Evolutionary conservation across 2,329 filamentous ascomycete genomes (phyloP).

Genomic region (Hypocrella siamensis): DNA sequence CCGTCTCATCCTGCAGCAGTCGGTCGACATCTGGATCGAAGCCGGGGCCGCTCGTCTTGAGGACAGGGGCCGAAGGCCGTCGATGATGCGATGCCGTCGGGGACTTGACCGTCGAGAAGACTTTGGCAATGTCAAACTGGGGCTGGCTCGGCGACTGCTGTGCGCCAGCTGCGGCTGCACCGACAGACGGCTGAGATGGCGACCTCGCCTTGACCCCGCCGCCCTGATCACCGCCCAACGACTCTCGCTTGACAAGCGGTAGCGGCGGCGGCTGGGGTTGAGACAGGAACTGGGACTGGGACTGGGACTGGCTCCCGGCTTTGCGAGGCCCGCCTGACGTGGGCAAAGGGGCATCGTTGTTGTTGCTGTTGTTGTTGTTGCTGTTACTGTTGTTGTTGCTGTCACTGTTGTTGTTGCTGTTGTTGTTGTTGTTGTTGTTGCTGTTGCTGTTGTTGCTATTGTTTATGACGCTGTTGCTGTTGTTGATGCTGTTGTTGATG

Average conservation of each 20-base stretch:
- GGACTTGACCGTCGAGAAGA: slow-evolving; percentile 71
- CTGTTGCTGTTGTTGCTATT: background rate
- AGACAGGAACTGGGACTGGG: background rate
- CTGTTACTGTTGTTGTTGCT: background rate
- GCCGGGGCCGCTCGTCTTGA: slow-evolving; percentile 38
- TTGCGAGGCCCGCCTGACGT: slow-evolving; percentile 6
- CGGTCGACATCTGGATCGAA: slow-evolving; percentile 84
- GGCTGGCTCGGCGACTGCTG: slow-evolving; percentile 36
- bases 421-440: background rate
- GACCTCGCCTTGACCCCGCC: slow-evolving; percentile 17
- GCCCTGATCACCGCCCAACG: slow-evolving; percentile 12
- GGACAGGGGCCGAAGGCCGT: slow-evolving; percentile 30
- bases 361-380: background rate
- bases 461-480: no score
- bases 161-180: slow-evolving; percentile 24
- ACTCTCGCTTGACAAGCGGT: slow-evolving; percentile 20
- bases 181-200: slow-evolving; percentile 22
- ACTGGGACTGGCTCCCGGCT: slow-evolving; percentile 4
- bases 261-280: background rate
- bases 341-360: slow-evolving; percentile 1
- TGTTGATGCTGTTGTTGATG: background rate
- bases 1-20: slow-evolving; percentile 65
- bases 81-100: slow-evolving; percentile 37
- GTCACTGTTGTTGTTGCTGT: background rate
- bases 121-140: slow-evolving; percentile 71